phyloP scores from a whole-genome alignment of 2,329 filamentous ascomycete genomes.

The Penicillium olsonii region DNA sequence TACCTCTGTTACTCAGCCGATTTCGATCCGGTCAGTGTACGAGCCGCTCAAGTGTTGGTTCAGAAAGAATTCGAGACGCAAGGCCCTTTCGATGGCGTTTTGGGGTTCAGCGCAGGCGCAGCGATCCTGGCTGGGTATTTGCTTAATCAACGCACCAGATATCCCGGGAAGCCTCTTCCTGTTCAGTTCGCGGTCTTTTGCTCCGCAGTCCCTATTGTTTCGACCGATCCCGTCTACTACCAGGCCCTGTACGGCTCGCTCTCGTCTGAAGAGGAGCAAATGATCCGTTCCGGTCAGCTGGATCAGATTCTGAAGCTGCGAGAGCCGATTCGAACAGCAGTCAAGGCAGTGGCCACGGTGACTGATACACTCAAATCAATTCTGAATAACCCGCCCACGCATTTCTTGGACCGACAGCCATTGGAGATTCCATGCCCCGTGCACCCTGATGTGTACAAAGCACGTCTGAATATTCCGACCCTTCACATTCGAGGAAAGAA shows the following conservation, averaged over 20 bases:
- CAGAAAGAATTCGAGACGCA: constrained; percentile 20
- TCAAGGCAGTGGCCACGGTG: background rate
- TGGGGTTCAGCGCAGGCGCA: constrained; percentile 29
- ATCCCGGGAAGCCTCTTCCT: constrained; percentile 13
- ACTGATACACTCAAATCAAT: background rate
- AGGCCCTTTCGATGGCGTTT: constrained; percentile 29
- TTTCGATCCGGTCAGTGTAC: constrained; percentile 8
- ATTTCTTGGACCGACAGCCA: constrained; percentile 4
- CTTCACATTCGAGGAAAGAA: constrained; percentile 10
- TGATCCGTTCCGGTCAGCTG: constrained; percentile 1
- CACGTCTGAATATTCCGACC: constrained; percentile 11
- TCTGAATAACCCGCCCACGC: background rate
- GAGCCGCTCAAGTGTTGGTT: constrained; percentile 13
- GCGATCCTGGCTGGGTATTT: constrained; percentile 19
- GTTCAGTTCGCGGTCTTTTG: constrained; percentile 28
- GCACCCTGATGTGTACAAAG: constrained; percentile 1
- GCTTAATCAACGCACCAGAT: constrained; percentile 9
- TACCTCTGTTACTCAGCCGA: constrained; percentile 13
- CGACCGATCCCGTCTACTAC: constrained; percentile 5
- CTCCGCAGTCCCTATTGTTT: background rate
- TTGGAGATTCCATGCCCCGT: constrained; percentile 8
- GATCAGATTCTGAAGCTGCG: constrained; percentile 1
- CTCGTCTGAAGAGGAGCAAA: constrained; percentile 4
- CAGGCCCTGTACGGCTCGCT: constrained; percentile 1
- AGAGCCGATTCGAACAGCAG: background rate